Evolutionary conservation across 495 filamentous ascomycete genomes (phyloP).

Genomic region (Neurospora intermedia): DNA sequence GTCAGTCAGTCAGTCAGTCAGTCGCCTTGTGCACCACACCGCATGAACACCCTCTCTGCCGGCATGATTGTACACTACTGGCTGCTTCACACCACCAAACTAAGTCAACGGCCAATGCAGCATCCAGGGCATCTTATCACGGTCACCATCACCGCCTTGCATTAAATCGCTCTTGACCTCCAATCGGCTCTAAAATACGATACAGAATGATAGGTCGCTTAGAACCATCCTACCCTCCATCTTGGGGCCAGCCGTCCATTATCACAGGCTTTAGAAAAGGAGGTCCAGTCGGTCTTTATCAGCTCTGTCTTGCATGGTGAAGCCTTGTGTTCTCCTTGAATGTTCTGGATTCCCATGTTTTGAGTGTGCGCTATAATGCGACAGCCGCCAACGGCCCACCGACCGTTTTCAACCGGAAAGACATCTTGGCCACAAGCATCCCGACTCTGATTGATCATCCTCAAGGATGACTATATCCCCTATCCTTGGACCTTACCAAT

Average conservation of each 20-base stretch:
- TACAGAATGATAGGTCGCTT: neutral
- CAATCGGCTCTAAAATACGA: neutral
- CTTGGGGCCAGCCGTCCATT: neutral
- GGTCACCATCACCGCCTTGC: neutral
- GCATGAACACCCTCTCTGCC: neutral
- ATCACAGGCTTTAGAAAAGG: neutral
- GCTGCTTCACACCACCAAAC: neutral
- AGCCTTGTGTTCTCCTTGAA: neutral
- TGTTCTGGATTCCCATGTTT: neutral
- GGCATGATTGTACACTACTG: neutral
- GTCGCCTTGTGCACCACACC: neutral
- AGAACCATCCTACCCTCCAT: neutral
- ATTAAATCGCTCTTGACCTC: neutral
- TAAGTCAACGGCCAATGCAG: neutral
- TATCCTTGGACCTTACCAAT: neutral
- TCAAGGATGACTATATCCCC: neutral
- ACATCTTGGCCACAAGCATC: neutral
- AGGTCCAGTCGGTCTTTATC: neutral
- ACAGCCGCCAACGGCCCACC: neutral
- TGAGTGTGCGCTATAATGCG: neutral
- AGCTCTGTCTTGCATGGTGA: neutral
- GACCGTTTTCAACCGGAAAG: neutral
- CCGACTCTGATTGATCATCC: neutral
- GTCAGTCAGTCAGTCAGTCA: neutral
- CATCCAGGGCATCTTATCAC: neutral